A percentile compares a stretch with the other conserved stretches of the same genome.
These are phyloP conservation scores for Rhizophagus prolifer DNA, from an alignment of 192 early-diverging fungal species.

Conservation along the genomic window DNA sequence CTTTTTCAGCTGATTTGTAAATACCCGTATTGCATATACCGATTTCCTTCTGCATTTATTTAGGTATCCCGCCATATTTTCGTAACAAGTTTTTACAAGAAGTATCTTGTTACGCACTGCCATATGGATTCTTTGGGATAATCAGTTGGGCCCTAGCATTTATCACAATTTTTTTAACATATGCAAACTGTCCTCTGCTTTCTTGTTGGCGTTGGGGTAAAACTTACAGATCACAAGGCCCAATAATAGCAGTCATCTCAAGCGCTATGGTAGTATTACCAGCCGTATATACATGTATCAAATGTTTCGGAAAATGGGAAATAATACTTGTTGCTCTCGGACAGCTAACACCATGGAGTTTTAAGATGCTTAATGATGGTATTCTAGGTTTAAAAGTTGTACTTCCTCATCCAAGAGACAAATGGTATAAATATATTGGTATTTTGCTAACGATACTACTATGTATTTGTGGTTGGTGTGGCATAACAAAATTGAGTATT, in stretches of 20 bases:
- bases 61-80: no score
- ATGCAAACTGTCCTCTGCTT: not conserved
- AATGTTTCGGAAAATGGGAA: not conserved
- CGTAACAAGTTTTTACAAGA: not conserved
- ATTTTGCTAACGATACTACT: not conserved
- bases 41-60: no score
- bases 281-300: conserved; percentile 10
- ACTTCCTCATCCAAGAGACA: not conserved
- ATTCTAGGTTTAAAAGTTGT: no score
- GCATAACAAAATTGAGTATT: no score
- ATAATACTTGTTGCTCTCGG: conserved; percentile 3
- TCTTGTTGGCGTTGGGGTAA: not conserved
- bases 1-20: no score
- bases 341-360: conserved; percentile 18
- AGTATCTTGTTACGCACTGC: conserved; percentile 7
- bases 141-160: not conserved
- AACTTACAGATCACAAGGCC: conserved; percentile 1
- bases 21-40: no score
- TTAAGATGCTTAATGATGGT: conserved; percentile 17
- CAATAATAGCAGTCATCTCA: not conserved
- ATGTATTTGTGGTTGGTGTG: not conserved
- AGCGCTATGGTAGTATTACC: not conserved
- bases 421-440: not conserved
- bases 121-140: conserved; percentile 14
- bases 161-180: conserved; percentile 1